These are phyloP conservation scores for Coemansia sp. DNA, from an alignment of 192 early-diverging fungal genomes.

Conservation along the genomic window DNA sequence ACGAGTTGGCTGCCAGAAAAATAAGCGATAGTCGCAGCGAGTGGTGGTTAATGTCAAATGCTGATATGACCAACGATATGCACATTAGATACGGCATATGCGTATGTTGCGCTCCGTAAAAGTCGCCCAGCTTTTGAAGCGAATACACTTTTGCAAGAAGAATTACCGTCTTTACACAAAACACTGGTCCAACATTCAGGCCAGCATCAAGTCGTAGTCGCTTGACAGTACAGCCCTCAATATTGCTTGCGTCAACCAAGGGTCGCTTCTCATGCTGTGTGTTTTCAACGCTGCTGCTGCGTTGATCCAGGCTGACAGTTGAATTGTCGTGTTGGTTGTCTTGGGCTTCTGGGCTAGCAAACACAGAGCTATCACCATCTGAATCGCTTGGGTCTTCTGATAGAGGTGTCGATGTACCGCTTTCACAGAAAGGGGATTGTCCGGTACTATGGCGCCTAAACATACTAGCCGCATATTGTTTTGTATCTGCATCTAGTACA, in stretches of 20 bases:
- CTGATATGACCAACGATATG: conserved; percentile 34
- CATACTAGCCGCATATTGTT: background rate
- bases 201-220: background rate
- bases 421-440: background rate
- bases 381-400: background rate
- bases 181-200: conserved; percentile 10
- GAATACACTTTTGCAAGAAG: conserved; percentile 35
- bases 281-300: background rate
- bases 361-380: conserved; percentile 9
- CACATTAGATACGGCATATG: conserved; percentile 20
- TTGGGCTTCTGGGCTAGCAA: background rate
- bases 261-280: conserved; percentile 1
- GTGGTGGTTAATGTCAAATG: conserved; percentile 31
- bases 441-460: conserved; percentile 32
- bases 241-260: background rate
- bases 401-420: background rate
- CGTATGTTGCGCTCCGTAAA: conserved; percentile 2
- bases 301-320: background rate
- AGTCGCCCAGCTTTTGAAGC: conserved; percentile 19
- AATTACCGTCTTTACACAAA: conserved; percentile 37
- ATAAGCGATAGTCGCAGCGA: conserved; percentile 23
- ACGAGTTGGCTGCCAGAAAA: conserved; percentile 22
- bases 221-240: conserved; percentile 3
- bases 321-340: background rate
- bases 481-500: background rate